Evolutionary conservation across 2,329 filamentous ascomycete genomes (phyloP).

Genomic region (Hypoxylon rubiginosum): DNA sequence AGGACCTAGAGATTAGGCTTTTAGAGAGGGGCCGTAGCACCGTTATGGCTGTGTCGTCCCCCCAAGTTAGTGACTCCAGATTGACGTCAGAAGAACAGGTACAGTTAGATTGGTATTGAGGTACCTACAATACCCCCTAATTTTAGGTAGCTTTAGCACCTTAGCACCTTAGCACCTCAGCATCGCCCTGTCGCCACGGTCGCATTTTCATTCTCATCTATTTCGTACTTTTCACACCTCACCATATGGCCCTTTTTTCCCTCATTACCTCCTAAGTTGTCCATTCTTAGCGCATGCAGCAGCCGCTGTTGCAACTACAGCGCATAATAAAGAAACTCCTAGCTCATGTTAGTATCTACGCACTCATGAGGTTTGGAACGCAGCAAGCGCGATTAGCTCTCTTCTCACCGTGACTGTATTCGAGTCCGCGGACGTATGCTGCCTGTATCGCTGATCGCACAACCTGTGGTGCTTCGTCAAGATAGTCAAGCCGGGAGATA

Average conservation of each 20-base stretch:
- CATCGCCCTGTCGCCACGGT: background rate
- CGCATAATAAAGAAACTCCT: slow-evolving; percentile 64
- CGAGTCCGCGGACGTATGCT: slow-evolving; percentile 42
- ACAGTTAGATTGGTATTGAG: background rate
- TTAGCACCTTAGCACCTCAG: background rate
- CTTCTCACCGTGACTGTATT: slow-evolving; percentile 44
- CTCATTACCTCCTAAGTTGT: slow-evolving; percentile 17
- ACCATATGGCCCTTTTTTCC: background rate
- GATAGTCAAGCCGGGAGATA: slow-evolving; percentile 56
- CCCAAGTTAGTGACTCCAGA: background rate
- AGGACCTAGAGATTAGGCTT: background rate
- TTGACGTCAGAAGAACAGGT: background rate
- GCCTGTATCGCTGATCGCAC: slow-evolving; percentile 35
- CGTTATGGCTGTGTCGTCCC: background rate
- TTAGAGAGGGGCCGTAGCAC: background rate
- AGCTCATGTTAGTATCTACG: slow-evolving; percentile 56
- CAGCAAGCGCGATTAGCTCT: slow-evolving; percentile 69
- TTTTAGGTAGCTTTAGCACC: no score
- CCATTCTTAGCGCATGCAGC: slow-evolving; percentile 28
- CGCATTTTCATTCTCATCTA: background rate
- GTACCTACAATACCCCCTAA: no score
- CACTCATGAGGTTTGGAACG: slow-evolving; percentile 62
- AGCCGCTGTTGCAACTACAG: slow-evolving; percentile 64
- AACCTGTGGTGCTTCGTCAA: slow-evolving; percentile 47
- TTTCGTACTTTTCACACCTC: background rate